Evolutionary conservation across 2,329 filamentous ascomycete genomes (phyloP), one percentile per base, ranked within the genome.

Genomic region (Cladophialophora exuberans): DNA sequence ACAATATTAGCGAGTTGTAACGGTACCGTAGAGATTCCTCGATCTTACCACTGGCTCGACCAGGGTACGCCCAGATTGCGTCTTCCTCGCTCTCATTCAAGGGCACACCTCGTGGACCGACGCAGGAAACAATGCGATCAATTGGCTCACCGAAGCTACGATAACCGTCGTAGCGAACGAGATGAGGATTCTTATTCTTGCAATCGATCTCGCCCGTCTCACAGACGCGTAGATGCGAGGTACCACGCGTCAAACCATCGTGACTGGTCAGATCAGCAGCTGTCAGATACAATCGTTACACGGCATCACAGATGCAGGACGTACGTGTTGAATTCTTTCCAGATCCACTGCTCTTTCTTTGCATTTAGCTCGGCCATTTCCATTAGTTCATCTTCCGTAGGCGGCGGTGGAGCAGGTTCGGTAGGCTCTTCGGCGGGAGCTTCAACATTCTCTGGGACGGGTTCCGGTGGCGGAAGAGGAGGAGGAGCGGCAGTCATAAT

Each of bases 51-150:
- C 53, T 52, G 13, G 63, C 60, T 44, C 49, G 52, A 18, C 56
- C 61, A 47, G 61, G 57, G 42, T 84, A 86, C 62, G 85, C 89
- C 42, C 83, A 82, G 5, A 84, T 72, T 22, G 86, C 76, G 62
- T 90, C 86, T 57, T 84, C 79, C 6, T 82, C 70, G 43, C 76
- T 76, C 54, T 79, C 74, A 38, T 85, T 85, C 3, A 81, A 73
- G 1, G 70, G 62, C 31, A 72, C 65, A 18, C 76, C 76, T 50
- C 77, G 69, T 1, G 87, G 83, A 1, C 87, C 87, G 46, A 82
- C 73, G 68, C 89, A 92, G 1, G 85, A 71, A 4, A 83, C 77
- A 64, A 86, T 60, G 23, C 62, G 56, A 13, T 52, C 38, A 11
- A 52, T 33, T 22, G 53, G 47, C 46, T 65, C 63, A 26, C 61